Conservation (phyloP, 2,329 filamentous ascomycete species). For the Fusarium transvaalense region DNA sequence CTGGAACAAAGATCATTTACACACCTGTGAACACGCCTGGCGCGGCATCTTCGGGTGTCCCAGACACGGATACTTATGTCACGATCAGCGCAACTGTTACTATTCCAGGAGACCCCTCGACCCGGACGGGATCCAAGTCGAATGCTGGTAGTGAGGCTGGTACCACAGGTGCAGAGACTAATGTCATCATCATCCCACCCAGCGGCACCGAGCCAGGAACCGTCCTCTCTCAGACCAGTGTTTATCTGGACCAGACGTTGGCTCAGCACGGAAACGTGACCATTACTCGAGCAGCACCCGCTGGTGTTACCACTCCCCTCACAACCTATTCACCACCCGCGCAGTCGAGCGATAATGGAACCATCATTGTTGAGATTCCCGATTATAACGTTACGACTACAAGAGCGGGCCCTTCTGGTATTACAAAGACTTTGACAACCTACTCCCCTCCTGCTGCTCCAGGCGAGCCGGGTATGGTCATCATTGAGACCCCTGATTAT, state of each 20-base stretch:
- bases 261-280: conserved; percentile 34
- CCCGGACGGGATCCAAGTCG: conserved; percentile 7
- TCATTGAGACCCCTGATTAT: conserved; percentile 34
- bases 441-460: conserved; percentile 29
- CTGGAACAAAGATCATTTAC: conserved; percentile 33
- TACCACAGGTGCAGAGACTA: conserved; percentile 33
- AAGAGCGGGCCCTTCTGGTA: conserved; percentile 18
- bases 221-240: conserved; percentile 33
- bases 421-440: conserved; percentile 32
- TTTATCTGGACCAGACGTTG: conserved; percentile 35
- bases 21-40: conserved; percentile 23
- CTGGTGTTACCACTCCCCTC: conserved; percentile 26
- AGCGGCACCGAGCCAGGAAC: conserved; percentile 40
- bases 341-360: conserved; percentile 27
- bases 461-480: conserved; percentile 34
- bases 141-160: conserved; percentile 1
- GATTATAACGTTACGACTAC: conserved; percentile 37
- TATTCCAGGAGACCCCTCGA: conserved; percentile 36
- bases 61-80: conserved; percentile 20
- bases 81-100: conserved; percentile 31
- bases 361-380: conserved; percentile 30
- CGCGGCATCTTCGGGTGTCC: not conserved
- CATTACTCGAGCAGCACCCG: conserved; percentile 24
- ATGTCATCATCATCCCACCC: conserved; percentile 37
- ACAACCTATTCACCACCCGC: conserved; percentile 32